These are phyloP conservation scores for Yamadazyma scolyti DNA, from an alignment of 805 yeast species.

Conservation along the genomic window DNA sequence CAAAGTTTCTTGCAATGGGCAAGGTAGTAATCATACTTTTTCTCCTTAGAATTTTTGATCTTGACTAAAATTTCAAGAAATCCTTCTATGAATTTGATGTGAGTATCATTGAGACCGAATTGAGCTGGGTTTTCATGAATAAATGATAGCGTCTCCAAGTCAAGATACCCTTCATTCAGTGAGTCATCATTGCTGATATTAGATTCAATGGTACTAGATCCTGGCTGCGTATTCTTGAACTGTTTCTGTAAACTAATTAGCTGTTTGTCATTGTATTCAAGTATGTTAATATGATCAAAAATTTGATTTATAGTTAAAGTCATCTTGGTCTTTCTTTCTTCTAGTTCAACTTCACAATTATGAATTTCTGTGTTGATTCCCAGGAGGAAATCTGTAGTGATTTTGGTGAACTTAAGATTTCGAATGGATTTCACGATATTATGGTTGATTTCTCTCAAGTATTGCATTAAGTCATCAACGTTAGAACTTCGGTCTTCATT, in stretches of 20 bases:
- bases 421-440: constrained; percentile 33
- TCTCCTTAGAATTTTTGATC: constrained; percentile 31
- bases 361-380: constrained; percentile 22
- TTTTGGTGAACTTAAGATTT: constrained; percentile 31
- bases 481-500: neutral
- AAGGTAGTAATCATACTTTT: constrained; percentile 30
- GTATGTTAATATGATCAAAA: constrained; percentile 19
- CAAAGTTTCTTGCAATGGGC: constrained; percentile 49
- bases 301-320: constrained; percentile 19
- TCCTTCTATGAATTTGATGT: constrained; percentile 27
- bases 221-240: no score
- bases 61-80: constrained; percentile 27
- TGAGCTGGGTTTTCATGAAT: constrained; percentile 34
- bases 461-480: constrained; percentile 17
- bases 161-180: constrained; percentile 29
- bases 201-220: constrained; percentile 10
- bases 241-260: constrained; percentile 29
- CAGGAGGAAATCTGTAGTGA: constrained; percentile 25
- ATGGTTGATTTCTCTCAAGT: constrained; percentile 34
- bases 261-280: constrained; percentile 32
- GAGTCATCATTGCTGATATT: constrained; percentile 6
- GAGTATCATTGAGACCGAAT: constrained; percentile 36
- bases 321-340: constrained; percentile 20
- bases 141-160: constrained; percentile 33
- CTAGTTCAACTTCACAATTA: constrained; percentile 21